Base-by-base conservation (phyloP, 805 yeast genomes). In the Yamadazyma paraphyllophila region DNA sequence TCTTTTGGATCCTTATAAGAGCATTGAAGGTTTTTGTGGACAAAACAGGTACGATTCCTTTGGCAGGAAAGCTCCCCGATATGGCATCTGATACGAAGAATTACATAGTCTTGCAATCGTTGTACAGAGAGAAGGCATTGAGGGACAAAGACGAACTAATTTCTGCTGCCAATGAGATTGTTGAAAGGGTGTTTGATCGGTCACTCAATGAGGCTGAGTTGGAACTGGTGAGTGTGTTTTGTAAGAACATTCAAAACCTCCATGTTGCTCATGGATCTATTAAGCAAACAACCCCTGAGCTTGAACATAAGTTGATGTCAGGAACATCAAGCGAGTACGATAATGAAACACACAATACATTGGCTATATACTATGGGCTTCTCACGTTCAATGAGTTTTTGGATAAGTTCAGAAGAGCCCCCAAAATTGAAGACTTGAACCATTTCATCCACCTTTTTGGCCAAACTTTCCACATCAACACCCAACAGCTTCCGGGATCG, bases 61-160 rank as follows among this genome's bases (percentile, higher is more conserved):
- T 88, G 1, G 73, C 83, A 2, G 96, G 96, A 0, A 75, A 68
- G 0, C 59, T 91, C 5, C 96, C 96, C 0, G 98, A 91, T 60
- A 92, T 92, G 97, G 85, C 87, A 15, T 79, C 96, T 0, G 80
- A 82, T 49, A 83, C 96, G 0, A 62, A 65, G 7, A 70, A 70
- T 45, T 92, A 86, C 60, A 69, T 84, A 2, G 61, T 56, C 7
- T 63, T 92, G 31, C 85, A 82, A 59, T 57, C 57, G 0, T 54
- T 88, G 2, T 92, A 88, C 58, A 61, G 73, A 13, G 65, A 59
- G 1, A 84, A 83, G 55, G 82, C 86, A 1, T 46, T 54, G 8
- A 39, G 47, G 1, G 96, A 90, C 60, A 60, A 66, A 37, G 53
- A 58, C 16, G 26, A 41, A 8, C 73, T 83, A 50, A 54, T 71